A percentile compares a stretch with the other conserved stretches of the same genome.
Conservation (phyloP, 345 rosid species). For the Excoecaria agallocha region DNA sequence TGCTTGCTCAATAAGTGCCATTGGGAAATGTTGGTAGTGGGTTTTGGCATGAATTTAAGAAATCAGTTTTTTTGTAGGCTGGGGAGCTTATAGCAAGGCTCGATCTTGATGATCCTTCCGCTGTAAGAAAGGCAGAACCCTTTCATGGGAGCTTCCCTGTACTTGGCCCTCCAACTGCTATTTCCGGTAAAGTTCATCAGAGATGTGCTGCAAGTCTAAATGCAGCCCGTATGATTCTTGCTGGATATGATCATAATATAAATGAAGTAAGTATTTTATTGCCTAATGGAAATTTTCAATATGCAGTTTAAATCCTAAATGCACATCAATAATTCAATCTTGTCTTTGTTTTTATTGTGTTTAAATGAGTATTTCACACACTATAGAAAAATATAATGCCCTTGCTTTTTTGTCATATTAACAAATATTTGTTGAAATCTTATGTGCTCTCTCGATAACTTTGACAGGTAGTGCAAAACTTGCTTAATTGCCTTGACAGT, state of each 20-base stretch:
- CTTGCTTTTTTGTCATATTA: not conserved
- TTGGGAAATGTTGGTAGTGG: no score
- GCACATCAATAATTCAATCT: slow-evolving; percentile 4
- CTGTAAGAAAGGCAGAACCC: slow-evolving; percentile 97
- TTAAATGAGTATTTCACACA: not conserved
- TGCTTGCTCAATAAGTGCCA: not conserved
- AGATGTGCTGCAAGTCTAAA: slow-evolving; percentile 91
- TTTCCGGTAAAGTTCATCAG: slow-evolving; percentile 97
- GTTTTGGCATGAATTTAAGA: slow-evolving; percentile 15
- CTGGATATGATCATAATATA: slow-evolving; percentile 91
- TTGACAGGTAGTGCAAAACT: slow-evolving; percentile 82
- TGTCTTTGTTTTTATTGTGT: not conserved
- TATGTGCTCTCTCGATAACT: slow-evolving; percentile 2
- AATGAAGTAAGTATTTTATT: slow-evolving; percentile 62
- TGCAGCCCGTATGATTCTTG: slow-evolving; percentile 96
- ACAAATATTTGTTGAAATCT: slow-evolving; percentile 12
- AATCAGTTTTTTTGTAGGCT: slow-evolving; percentile 51
- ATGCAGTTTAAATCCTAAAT: slow-evolving; percentile 1
- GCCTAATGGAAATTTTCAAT: slow-evolving; percentile 1
- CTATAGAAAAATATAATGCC: not conserved
- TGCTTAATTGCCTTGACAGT: slow-evolving; percentile 86
- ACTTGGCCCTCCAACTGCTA: slow-evolving; percentile 90
- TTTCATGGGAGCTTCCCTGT: slow-evolving; percentile 89
- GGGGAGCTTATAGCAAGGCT: slow-evolving; percentile 98
- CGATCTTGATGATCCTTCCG: slow-evolving; percentile 97